Conservation (phyloP, 1,284 basidiomycete genomes). For the Ceratobasidium sp. region DNA sequence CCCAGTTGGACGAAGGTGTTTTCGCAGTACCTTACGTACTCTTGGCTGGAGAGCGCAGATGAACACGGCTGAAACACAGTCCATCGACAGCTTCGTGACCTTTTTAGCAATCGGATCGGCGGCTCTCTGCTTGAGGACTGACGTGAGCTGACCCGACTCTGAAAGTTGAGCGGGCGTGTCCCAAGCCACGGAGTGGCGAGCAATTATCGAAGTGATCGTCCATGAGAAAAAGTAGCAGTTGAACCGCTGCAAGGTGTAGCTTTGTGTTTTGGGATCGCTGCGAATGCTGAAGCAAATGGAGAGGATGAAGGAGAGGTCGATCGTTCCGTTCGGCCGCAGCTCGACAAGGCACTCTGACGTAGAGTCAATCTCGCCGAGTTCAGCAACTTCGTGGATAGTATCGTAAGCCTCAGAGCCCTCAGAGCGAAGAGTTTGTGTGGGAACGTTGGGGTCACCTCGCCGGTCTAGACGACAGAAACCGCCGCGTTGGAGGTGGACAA, state of each 20-base stretch:
- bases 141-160: slow-evolving; percentile 17
- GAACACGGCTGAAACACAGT: slow-evolving; percentile 39
- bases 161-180: slow-evolving; percentile 34
- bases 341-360: slow-evolving; percentile 40
- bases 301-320: slow-evolving; percentile 41
- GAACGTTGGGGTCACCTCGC: slow-evolving; percentile 42
- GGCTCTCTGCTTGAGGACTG: slow-evolving; percentile 38
- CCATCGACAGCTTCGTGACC: slow-evolving; percentile 27
- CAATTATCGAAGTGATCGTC: slow-evolving; percentile 41
- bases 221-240: slow-evolving; percentile 46
- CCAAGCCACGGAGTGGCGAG: slow-evolving; percentile 40
- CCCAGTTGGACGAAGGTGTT: slow-evolving; percentile 40
- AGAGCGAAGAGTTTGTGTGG: slow-evolving; percentile 41
- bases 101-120: slow-evolving; percentile 24
- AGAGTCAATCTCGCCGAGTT: slow-evolving; percentile 16
- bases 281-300: slow-evolving; percentile 42
- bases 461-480: slow-evolving; percentile 33
- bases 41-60: slow-evolving; percentile 24
- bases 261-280: slow-evolving; percentile 40
- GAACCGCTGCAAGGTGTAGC: slow-evolving; percentile 43
- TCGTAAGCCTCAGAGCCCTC: slow-evolving; percentile 41
- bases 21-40: slow-evolving; percentile 34
- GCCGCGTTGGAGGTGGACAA: slow-evolving; percentile 34
- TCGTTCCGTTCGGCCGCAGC: slow-evolving; percentile 30
- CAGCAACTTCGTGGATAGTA: slow-evolving; percentile 35